Conservation (phyloP, 257 asterid genomes). For the Solanum tacnaense region DNA sequence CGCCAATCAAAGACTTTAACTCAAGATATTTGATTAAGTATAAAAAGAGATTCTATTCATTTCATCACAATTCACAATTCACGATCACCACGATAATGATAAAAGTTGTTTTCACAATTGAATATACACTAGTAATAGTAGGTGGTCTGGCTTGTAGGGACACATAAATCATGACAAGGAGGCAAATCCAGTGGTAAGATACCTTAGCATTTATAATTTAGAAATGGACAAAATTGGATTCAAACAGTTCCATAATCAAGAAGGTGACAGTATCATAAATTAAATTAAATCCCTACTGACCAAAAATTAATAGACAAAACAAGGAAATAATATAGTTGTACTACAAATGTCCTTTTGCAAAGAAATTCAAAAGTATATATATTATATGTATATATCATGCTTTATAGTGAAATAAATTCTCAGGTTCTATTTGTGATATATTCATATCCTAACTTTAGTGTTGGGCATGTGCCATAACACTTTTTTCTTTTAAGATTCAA, state of each 20-base stretch:
- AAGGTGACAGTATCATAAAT: not conserved
- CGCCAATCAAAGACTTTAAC: not conserved
- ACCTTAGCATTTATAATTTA: not conserved
- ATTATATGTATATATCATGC: not conserved
- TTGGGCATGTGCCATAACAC: not conserved
- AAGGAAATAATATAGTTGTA: not conserved
- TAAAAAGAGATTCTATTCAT: not conserved
- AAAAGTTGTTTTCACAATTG: not conserved
- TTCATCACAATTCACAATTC: not conserved
- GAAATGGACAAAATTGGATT: not conserved
- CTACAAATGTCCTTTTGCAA: not conserved
- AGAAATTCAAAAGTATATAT: not conserved
- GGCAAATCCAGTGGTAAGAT: not conserved
- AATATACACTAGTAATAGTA: not conserved
- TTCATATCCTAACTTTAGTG: not conserved
- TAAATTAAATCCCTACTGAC: not conserved
- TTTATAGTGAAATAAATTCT: not conserved
- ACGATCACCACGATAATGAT: too few relatives aligned
- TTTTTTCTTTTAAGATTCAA: too few relatives aligned
- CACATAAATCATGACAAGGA: not conserved
- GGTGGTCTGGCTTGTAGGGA: not conserved
- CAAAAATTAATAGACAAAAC: not conserved
- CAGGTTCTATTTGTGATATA: not conserved
- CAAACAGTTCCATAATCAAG: not conserved
- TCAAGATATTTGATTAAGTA: not conserved